phyloP scores from a whole-genome alignment of 768 basidiomycete species.

The Naganishia friedmannii region DNA sequence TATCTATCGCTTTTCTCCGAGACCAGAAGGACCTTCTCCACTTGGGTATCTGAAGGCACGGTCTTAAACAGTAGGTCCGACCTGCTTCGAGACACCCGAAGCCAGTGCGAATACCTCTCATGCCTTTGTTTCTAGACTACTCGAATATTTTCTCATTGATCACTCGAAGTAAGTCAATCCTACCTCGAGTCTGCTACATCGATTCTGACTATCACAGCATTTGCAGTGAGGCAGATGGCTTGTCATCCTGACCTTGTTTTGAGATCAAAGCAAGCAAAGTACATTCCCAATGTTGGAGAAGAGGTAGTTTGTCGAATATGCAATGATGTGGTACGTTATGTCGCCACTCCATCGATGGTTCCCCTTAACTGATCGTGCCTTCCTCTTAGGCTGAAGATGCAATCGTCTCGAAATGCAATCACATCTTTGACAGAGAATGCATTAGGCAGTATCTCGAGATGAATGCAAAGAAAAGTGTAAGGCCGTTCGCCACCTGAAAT shows the following conservation, averaged over 20 bases:
- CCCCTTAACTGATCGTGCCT: neutral
- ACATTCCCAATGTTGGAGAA: constrained; percentile 58
- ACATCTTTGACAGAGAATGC: constrained; percentile 94
- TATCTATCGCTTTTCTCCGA: constrained; percentile 88
- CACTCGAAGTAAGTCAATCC: constrained; percentile 68
- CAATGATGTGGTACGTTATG: constrained; percentile 68
- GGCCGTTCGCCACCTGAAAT: neutral
- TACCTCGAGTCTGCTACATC: neutral
- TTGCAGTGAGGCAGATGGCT: constrained; percentile 53
- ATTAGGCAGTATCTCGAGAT: constrained; percentile 87
- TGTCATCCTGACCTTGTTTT: constrained; percentile 81
- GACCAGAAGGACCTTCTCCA: constrained; percentile 83
- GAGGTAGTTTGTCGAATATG: constrained; percentile 90
- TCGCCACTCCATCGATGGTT: neutral
- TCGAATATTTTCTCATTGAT: constrained; percentile 60
- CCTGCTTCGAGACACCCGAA: neutral
- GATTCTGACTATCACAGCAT: constrained; percentile 9
- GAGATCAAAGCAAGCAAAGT: constrained; percentile 70
- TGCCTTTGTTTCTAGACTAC: constrained; percentile 41
- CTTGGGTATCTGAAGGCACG: constrained; percentile 85
- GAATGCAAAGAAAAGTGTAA: constrained; percentile 51
- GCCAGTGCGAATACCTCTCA: neutral
- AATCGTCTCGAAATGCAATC: constrained; percentile 85
- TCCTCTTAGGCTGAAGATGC: constrained; percentile 71
- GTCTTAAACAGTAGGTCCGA: constrained; percentile 76